Evolutionary conservation across 192 early-diverging fungal species (phyloP), one percentile per base, ranked within the genome.

Genomic region (Rhizophagus clarus): DNA sequence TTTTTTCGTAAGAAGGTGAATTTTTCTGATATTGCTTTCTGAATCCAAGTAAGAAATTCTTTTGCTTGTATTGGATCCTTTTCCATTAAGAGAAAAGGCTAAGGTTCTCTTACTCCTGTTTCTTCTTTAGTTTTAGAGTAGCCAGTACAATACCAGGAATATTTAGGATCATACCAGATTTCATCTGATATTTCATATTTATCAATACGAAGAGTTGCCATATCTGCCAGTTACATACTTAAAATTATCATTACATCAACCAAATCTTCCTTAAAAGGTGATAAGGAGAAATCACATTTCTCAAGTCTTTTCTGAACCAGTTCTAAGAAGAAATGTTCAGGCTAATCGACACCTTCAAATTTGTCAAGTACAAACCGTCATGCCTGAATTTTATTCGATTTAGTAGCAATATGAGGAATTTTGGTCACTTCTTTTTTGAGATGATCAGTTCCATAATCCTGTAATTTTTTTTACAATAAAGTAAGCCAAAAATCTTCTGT

Each of bases 231-330:
- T 37, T 37, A 9, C 37, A 71, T 71, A 45, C 1, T 10, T 45
- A 71, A 71, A 37, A 71, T 71, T 71, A 71, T 37, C 69, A 71
- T 71, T 71, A 71, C 14, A 71, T 71, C 34, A 37, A 71, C 34
- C 34, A 71, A 24, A 71, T 71, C 17, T 71, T 71, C 6, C n/a
- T 34, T 71, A 22, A 37, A 37, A 37, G 69, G 69, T 0, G 69
- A 71, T 4, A 5, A 34, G 28, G 37, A 11, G 2, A 37, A 10
- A 71, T 26, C 6, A 64, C 24, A 64, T 11, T 64, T 26, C 2
- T 26, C 9, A 31, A 64, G 62, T 64, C 28, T 64, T 64, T 64
- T 7, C 62, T 64, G 62, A 64, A 64, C 62, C 4, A 0, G 2
- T 37, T 37, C 34, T 37, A 37, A 37, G 34, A 4, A 37, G 34